Base-by-base conservation (phyloP, 2,329 filamentous ascomycete species). In the Talaromyces atroroseus region DNA sequence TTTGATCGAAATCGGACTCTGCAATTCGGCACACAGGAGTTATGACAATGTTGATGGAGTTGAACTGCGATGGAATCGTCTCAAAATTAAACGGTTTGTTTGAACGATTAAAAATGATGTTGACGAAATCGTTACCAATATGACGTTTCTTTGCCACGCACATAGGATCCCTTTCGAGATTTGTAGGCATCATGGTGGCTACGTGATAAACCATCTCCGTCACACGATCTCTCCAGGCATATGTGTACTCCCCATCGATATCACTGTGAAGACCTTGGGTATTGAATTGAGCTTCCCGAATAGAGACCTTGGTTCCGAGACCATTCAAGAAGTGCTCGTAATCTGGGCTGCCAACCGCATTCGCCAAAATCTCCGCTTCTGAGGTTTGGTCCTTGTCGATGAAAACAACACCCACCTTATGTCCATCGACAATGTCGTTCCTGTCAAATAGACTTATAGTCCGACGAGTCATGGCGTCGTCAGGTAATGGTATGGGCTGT, bases 21-120 rank as follows among this genome's bases (percentile, higher is more conserved):
- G 71, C 65, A 45, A 72, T 65, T 26, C 68, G 68, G 53, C 68
- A 66, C 65, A 90, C 92, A 60, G 94, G 94, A 2, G 89, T 90
- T 66, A 99, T 92, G 64, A 97, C 88, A 65, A 99, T 97, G 69
- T 96, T 91, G 68, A 99, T 91, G 67, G 89, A 96, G 68, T 96
- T 97, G 78, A 99, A 96, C 57, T 92, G 88, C 0, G 91, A 95
- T 0, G 90, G 90, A 64, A 99, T 95, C 0, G 90, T 96, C 68
- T 96, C 84, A 68, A 96, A 95, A 54, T 83, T 82, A 76, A 96
- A 97, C 0, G 89, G 87, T 49, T 86, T 72, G n/a, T 94, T 92
- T 2, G 92, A 96, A 66, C 95, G 90, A 70, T 99, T 99, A 80
- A 95, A 99, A 57, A 99, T 87, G 64, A 99, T 95, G 69, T 96